Evolutionary conservation across 495 filamentous ascomycete species (phyloP).

Genomic region (Chaetomium tenue): DNA sequence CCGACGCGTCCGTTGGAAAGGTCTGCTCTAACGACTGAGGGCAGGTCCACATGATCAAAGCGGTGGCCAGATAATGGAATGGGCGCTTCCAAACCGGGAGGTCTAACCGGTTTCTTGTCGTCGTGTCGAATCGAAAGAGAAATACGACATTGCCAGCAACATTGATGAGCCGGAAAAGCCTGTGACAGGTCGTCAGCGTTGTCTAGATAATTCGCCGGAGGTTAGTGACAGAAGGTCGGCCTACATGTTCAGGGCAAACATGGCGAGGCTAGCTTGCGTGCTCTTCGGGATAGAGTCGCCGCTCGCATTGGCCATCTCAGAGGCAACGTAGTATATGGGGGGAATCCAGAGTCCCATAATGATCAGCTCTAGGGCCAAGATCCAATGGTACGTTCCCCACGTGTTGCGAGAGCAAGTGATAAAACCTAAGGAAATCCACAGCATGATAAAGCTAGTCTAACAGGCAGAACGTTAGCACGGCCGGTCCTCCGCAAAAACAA

Average conservation of each 20-base stretch:
- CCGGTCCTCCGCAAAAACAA: not conserved
- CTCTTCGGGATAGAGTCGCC: conserved; percentile 1
- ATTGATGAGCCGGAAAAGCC: conserved; percentile 34
- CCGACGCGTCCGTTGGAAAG: not conserved
- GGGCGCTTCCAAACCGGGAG: conserved; percentile 16
- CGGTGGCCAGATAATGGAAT: conserved; percentile 17
- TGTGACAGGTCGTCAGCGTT: not conserved
- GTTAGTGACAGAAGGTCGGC: not conserved
- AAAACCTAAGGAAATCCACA: conserved; percentile 32
- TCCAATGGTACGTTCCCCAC: conserved; percentile 24
- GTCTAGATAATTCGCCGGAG: no score
- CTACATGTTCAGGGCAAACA: conserved; percentile 34
- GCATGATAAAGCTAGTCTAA: conserved; percentile 31
- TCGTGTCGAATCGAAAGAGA: conserved; percentile 27
- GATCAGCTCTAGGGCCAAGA: conserved; percentile 31
- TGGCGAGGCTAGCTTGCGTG: conserved; percentile 21
- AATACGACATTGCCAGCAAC: conserved; percentile 30
- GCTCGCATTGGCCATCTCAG: not conserved
- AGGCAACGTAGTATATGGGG: conserved; percentile 29
- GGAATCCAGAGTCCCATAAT: conserved; percentile 36
- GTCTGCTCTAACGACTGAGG: conserved; percentile 32
- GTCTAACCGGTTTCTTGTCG: conserved; percentile 15
- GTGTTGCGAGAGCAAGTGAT: conserved; percentile 25
- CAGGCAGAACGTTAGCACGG: not conserved
- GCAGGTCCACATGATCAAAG: conserved; percentile 34